Evolutionary conservation across 805 yeast genomes (phyloP).

Genomic region (Wickerhamomyces hampshirensis): DNA sequence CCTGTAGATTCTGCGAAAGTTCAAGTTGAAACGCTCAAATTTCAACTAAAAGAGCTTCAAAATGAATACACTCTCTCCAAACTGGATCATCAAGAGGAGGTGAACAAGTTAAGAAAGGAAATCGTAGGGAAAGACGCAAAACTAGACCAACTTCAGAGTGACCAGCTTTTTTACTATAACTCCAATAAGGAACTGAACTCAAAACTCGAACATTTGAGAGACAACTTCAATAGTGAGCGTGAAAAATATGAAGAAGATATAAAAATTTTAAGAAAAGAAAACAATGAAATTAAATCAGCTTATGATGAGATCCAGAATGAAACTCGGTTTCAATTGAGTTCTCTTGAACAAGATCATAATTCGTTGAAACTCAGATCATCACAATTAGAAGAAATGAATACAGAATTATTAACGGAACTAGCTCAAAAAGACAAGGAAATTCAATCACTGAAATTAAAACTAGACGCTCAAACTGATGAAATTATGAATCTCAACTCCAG

Average conservation of each 20-base stretch:
- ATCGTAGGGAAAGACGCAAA: slow-evolving; percentile 16
- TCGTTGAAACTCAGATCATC: slow-evolving; percentile 5
- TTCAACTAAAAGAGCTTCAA: slow-evolving; percentile 32
- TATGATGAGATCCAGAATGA: slow-evolving; percentile 5
- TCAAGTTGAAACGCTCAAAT: slow-evolving; percentile 29
- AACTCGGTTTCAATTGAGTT: background rate
- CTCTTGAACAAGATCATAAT: background rate
- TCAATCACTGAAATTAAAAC: slow-evolving; percentile 26
- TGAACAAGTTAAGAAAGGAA: slow-evolving; percentile 26
- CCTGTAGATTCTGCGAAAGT: slow-evolving; percentile 1
- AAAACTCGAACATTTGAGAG: slow-evolving; percentile 24
- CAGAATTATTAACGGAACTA: slow-evolving; percentile 5
- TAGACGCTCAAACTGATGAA: slow-evolving; percentile 11
- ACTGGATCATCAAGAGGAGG: slow-evolving; percentile 26
- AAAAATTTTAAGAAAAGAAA: slow-evolving; percentile 13
- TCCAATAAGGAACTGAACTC: slow-evolving; percentile 27
- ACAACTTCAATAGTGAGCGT: slow-evolving; percentile 20
- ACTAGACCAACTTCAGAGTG: slow-evolving; percentile 21
- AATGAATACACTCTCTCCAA: slow-evolving; percentile 34
- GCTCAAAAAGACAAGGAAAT: slow-evolving; percentile 23
- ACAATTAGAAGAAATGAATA: slow-evolving; percentile 4
- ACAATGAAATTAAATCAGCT: slow-evolving; percentile 11
- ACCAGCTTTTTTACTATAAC: slow-evolving; percentile 32
- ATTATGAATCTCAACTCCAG: slow-evolving; percentile 2
- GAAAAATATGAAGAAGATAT: slow-evolving; percentile 19